Evolutionary conservation across 345 rosid species (phyloP).

Genomic region (Corchorus capsularis): DNA sequence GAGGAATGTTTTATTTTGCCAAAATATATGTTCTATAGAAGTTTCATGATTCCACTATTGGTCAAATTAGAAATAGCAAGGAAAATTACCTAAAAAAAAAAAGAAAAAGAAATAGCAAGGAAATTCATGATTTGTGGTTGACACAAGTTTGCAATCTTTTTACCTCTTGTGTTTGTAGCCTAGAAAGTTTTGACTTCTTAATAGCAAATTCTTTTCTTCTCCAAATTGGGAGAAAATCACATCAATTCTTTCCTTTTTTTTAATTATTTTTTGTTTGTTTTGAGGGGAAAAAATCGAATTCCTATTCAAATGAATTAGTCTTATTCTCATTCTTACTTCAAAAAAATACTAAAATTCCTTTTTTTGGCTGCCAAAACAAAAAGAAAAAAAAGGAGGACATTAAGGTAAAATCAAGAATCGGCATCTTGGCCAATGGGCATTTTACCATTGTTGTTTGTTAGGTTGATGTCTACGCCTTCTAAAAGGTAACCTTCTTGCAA

Average conservation of each 20-base stretch:
- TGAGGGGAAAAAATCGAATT: too few species aligned
- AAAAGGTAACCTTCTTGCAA: neutral
- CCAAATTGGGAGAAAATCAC: too few species aligned
- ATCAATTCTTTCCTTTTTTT: too few species aligned
- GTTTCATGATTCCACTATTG: neutral
- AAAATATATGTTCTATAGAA: neutral
- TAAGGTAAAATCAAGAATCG: neutral
- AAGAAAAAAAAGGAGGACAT: neutral
- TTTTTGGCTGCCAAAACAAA: neutral
- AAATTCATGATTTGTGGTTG: neutral
- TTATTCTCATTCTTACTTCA: too few species aligned
- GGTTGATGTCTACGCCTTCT: conserved; percentile 1
- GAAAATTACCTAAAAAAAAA: too few species aligned
- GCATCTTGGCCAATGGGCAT: neutral
- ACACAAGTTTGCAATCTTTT: neutral
- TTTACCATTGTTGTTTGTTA: neutral
- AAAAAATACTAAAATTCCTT: too few species aligned
- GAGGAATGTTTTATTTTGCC: neutral
- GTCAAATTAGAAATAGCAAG: neutral
- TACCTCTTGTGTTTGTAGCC: too few species aligned
- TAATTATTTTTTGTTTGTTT: too few species aligned
- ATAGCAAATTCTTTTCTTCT: too few species aligned
- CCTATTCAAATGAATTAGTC: too few species aligned
- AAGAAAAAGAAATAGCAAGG: neutral
- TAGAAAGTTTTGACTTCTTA: too few species aligned